Evolutionary conservation across 331 rosid genomes (phyloP), one percentile per base, ranked within the genome.

Genomic region (Rosa hybrid): DNA sequence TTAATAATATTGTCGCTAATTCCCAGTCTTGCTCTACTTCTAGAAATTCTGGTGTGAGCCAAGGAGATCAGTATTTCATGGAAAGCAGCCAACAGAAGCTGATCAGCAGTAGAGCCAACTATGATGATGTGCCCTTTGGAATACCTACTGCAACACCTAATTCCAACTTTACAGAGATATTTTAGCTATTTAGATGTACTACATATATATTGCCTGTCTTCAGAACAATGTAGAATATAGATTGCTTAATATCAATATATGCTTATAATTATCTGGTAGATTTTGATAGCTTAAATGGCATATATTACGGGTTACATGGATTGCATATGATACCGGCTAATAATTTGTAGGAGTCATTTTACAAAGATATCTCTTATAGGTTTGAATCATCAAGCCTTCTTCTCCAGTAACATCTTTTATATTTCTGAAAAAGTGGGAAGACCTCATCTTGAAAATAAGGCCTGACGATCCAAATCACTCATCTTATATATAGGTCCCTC

Each of bases 11-110:
- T 7, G 45, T 34, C 27, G 42, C 12, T 17, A 38, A 68, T 39
- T 68, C 72, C 72, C 72, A 67, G 49, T 67, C 48, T 17, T 67
- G 48, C 13, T 67, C 72, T 38, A 17, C 21, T 67, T 67, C 72
- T 13, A 67, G 49, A 38, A 67, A 3, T 39, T 34, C 72, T 17
- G 48, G 72, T 38, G 39, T 39, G 46, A 67, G 48, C 48, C 72
- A 7, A 17, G 49, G 72, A 17, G 49, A 68, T 41, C 72, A 17
- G 50, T 68, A 68, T 68, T 68, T 68, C 72, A 68, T 17, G 21
- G 48, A 41, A 49, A 41, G 10, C 12, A 41, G 45, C 21, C 71
- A 7, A 34, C 5, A 65, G 71, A 34, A 30, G 23, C 21, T 65
- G 21, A 34, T 30, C 12, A 65, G 49, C 14, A 10, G 18, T 7